Base-by-base conservation (phyloP, 352 stramenopile species). In the Globisporangium nunn region DNA sequence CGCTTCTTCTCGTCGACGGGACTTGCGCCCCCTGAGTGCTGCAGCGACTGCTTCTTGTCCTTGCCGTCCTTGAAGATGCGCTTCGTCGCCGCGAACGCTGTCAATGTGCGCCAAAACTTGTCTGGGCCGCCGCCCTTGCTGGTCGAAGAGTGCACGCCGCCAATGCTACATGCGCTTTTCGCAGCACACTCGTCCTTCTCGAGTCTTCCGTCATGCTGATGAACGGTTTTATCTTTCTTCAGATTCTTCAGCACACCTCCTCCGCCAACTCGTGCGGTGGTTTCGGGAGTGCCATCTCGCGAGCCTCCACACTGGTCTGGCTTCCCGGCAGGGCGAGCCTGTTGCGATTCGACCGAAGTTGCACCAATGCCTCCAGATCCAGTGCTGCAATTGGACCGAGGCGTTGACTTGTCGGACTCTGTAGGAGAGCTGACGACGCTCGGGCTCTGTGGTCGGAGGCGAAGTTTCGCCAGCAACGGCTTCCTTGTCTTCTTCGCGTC, bases 381-480 rank as follows among this genome's bases (percentile, higher is more conserved):
- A 23, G 14, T 46, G 41, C 41, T 46, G 41, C 15, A 23, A 5
- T n/a, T 46, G 14, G 41, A 46, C 5, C 58, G 51, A 10, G 58
- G 51, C 5, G 58, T 63, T 1, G 58, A 63, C 29, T 63, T 63
- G 30, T 54, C 45, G 4, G 58, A 59, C 14, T 23, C 44, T 0
- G 51, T 50, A 6, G 58, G 58, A 40, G 58, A 54, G 41, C 52
- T 61, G 17, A 68, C 48, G 41, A 46, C 41, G 11, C 56, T 58
- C 6, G 59, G 61, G 29, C 71, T 85, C 33, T 84, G 75, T 0
- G 78, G 70, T n/a, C 68, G 66, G 8, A 88, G 61, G 2, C 74
- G 72, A 12, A 88, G 50, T 50, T 85, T 85, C 10, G 78, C 63
- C 0, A 88, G 58, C 43, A 88, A 31, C 4, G 78, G 75, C 41